Percentiles rank a stretch among this genome's conserved stretches.
Evolutionary conservation across 495 filamentous ascomycete species (phyloP).

Genomic region (Pseudomonodictys pantanalensis): DNA sequence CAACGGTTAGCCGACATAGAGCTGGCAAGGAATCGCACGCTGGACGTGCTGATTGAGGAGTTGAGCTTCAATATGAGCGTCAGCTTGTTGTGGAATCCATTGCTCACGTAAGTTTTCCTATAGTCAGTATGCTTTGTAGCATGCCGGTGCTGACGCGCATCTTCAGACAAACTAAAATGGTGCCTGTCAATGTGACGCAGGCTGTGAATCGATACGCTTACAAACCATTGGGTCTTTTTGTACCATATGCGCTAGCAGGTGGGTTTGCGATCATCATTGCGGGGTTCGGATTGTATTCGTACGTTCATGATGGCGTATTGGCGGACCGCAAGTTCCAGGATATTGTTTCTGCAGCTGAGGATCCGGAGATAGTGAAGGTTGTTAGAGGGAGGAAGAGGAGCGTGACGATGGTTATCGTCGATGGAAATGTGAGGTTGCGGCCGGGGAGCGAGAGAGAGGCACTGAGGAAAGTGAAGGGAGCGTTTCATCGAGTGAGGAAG

Average conservation of each 20-base stretch:
- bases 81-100: conserved; percentile 9
- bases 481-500: too few relatives aligned
- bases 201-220: conserved; percentile 17
- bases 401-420: background rate
- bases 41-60: conserved; percentile 21
- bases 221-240: conserved; percentile 9
- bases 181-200: background rate
- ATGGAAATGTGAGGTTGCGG: background rate
- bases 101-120: conserved; percentile 7
- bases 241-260: conserved; percentile 10
- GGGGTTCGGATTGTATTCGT: conserved; percentile 5
- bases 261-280: conserved; percentile 5
- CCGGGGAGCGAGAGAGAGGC: too few relatives aligned
- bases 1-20: conserved; percentile 14
- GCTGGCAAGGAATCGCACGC: conserved; percentile 11
- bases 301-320: conserved; percentile 1
- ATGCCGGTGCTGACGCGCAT: too few relatives aligned
- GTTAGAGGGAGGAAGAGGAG: conserved; percentile 5
- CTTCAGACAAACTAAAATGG: too few relatives aligned
- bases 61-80: conserved; percentile 16
- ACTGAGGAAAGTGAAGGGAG: too few relatives aligned
- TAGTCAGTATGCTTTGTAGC: background rate
- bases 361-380: conserved; percentile 9
- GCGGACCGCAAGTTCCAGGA: conserved; percentile 18
- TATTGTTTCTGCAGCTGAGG: conserved; percentile 5